Conservation (phyloP, 106 monocot genomes). For the Phalaenopsis aphrodite region DNA sequence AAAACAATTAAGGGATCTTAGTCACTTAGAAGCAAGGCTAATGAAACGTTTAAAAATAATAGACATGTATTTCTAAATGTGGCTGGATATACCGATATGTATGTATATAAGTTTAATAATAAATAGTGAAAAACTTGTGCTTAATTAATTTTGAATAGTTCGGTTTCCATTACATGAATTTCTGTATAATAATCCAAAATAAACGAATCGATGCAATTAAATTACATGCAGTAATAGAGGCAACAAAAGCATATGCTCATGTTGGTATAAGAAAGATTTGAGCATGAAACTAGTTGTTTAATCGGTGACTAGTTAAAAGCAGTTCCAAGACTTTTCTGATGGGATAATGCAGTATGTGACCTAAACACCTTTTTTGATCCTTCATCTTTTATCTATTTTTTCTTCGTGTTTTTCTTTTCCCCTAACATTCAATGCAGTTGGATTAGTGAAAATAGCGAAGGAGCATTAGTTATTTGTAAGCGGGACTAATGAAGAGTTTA, state of each 20-base stretch:
- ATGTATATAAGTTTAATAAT: not conserved
- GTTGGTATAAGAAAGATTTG: not conserved
- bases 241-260: not conserved
- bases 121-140: not conserved
- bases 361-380: too few relatives aligned
- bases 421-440: too few relatives aligned
- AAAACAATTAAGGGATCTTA: too few relatives aligned
- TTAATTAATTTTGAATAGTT: not conserved
- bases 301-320: not conserved
- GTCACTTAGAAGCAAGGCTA: too few relatives aligned
- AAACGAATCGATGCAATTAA: not conserved
- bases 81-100: not conserved
- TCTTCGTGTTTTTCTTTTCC: too few relatives aligned
- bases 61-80: not conserved
- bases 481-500: too few relatives aligned
- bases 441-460: too few relatives aligned
- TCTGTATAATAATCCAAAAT: not conserved
- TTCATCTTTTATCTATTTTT: too few relatives aligned
- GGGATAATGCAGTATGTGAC: too few relatives aligned
- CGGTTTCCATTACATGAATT: not conserved
- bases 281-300: not conserved
- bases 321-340: not conserved
- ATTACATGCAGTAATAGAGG: not conserved
- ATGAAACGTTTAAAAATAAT: not conserved
- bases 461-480: too few relatives aligned